These are phyloP conservation scores for Leccinum subspadiceum DNA, from an alignment of 1,284 basidiomycete species.

Conservation along the genomic window DNA sequence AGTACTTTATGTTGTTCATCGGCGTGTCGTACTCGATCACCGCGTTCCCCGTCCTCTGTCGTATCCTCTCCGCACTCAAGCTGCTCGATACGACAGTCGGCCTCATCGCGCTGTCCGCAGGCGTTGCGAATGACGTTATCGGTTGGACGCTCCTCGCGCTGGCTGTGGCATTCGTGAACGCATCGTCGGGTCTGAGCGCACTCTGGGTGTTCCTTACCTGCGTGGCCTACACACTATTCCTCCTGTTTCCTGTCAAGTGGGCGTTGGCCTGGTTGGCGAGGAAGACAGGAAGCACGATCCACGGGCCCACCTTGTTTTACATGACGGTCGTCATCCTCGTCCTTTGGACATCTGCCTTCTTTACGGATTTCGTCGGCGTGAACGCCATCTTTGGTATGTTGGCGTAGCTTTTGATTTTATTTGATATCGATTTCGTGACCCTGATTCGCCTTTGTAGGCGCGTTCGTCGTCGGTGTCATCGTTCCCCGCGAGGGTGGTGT, in stretches of 20 bases:
- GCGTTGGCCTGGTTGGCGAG: constrained; percentile 71
- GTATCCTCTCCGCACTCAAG: constrained; percentile 79
- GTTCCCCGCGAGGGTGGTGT: constrained; percentile 89
- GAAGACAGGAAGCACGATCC: constrained; percentile 78
- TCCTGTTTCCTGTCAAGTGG: constrained; percentile 72
- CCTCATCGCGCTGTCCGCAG: constrained; percentile 89
- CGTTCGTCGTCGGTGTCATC: constrained; percentile 88
- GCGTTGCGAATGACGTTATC: constrained; percentile 88
- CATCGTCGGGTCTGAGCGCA: constrained; percentile 69
- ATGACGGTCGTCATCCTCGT: constrained; percentile 79
- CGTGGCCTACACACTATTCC: constrained; percentile 78
- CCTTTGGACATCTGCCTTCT: constrained; percentile 85
- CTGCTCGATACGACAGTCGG: constrained; percentile 93
- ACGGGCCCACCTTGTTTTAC: constrained; percentile 74
- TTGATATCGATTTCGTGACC: background rate
- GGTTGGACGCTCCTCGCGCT: constrained; percentile 81
- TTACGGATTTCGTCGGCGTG: constrained; percentile 93
- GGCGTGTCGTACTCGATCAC: constrained; percentile 93
- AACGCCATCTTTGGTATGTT: constrained; percentile 81
- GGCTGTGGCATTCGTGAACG: constrained; percentile 89
- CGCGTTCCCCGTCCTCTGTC: constrained; percentile 91
- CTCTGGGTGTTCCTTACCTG: constrained; percentile 82
- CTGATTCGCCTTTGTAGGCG: constrained; percentile 52
- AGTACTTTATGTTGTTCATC: constrained; percentile 92
- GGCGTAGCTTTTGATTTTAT: background rate